Evolutionary conservation across 257 asterid species (phyloP).

Genomic region (Apocynum venetum): DNA sequence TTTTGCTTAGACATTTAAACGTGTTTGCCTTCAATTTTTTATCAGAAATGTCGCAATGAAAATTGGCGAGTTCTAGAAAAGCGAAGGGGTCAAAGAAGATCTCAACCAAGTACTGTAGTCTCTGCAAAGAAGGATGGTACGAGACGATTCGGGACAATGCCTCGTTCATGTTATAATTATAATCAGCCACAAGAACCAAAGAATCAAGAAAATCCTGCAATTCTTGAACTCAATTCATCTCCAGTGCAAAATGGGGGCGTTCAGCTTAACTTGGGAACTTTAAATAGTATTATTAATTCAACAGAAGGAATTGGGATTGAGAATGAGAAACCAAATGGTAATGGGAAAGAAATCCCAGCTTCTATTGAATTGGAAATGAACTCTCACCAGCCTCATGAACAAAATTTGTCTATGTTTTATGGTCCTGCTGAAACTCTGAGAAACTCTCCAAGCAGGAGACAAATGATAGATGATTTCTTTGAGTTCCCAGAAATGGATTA

Average conservation of each 20-base stretch:
- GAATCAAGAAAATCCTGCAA: neutral
- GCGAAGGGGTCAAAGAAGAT: neutral
- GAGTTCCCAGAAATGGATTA: slow-evolving; percentile 8
- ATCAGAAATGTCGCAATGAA: slow-evolving; percentile 30
- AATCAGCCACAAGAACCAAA: neutral
- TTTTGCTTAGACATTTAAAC: neutral
- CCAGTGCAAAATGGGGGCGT: no score
- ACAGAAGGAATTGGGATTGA: neutral
- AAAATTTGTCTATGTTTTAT: neutral
- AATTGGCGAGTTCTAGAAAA: slow-evolving; percentile 17
- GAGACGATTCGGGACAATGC: slow-evolving; percentile 21
- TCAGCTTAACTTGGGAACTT: neutral
- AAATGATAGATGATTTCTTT: neutral
- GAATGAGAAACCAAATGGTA: neutral
- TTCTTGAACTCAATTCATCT: neutral
- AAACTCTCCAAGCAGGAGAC: neutral
- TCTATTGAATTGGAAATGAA: neutral
- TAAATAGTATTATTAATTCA: neutral
- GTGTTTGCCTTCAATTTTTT: neutral
- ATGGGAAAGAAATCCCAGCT: neutral
- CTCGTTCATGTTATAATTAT: neutral
- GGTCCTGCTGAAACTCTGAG: neutral
- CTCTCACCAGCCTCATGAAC: neutral
- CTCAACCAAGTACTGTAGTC: neutral
- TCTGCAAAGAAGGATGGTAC: neutral